phyloP scores from a whole-genome alignment of 2,329 filamentous ascomycete species.

The Fusarium mexicanum region DNA sequence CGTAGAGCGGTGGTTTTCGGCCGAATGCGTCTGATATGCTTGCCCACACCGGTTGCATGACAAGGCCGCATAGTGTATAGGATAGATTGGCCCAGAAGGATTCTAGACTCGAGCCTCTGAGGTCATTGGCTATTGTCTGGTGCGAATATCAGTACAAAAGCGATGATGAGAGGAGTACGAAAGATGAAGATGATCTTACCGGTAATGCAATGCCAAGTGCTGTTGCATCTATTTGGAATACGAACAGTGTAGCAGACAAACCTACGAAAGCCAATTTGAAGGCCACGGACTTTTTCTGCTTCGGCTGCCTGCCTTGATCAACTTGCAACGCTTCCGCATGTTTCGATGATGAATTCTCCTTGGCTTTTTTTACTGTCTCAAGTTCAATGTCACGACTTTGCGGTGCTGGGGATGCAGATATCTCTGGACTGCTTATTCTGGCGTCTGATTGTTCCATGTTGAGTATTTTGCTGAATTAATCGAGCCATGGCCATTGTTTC shows the following conservation, averaged over 20 bases:
- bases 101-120: slow-evolving; percentile 10
- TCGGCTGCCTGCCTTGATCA: not conserved
- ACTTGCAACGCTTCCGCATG: not conserved
- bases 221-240: slow-evolving; percentile 16
- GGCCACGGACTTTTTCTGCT: slow-evolving; percentile 4
- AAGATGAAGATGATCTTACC: not conserved
- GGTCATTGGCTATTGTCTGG: slow-evolving; percentile 16
- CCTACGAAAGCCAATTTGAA: slow-evolving; percentile 12
- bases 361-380: not conserved
- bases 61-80: slow-evolving; percentile 13
- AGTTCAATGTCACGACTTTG: not conserved
- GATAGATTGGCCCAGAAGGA: slow-evolving; percentile 15
- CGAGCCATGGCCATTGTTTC: rapidly evolving
- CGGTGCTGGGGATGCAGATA: not conserved
- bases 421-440: not conserved
- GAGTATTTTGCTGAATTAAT: rapidly evolving
- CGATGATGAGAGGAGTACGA: not conserved
- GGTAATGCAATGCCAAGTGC: slow-evolving; percentile 16
- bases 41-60: slow-evolving; percentile 17
- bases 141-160: not conserved
- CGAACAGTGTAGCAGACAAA: slow-evolving; percentile 2
- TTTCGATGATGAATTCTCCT: not conserved
- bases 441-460: not conserved
- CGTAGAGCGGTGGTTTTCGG: slow-evolving; percentile 8
- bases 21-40: slow-evolving; percentile 20